Percentiles rank a stretch among this genome's conserved stretches.
These are phyloP conservation scores for Nitzschia sp. DNA, from an alignment of 108 stramenopile species.

Conservation along the genomic window DNA sequence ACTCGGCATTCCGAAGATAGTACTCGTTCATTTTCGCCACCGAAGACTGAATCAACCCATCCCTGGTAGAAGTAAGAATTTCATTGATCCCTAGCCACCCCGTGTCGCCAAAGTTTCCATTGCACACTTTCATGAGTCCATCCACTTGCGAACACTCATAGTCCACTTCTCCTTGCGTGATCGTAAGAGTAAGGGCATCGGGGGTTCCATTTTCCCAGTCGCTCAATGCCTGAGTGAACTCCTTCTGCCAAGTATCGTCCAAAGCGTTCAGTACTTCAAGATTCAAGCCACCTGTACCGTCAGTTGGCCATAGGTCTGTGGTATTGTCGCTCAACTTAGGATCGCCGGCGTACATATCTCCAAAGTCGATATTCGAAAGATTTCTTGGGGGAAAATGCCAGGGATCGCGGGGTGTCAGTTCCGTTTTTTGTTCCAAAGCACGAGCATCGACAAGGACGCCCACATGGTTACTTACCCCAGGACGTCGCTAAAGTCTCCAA, in stretches of 20 bases:
- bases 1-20: conserved; percentile 60
- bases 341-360: conserved; percentile 41
- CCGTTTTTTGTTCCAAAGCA: too few relatives aligned
- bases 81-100: conserved; percentile 84
- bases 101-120: conserved; percentile 70
- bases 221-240: conserved; percentile 52
- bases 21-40: conserved; percentile 83
- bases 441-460: too few relatives aligned
- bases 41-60: conserved; percentile 41
- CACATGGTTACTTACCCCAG: conserved; percentile 15
- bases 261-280: conserved; percentile 59
- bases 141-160: conserved; percentile 33
- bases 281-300: conserved; percentile 50
- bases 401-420: too few relatives aligned
- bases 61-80: conserved; percentile 21
- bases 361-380: conserved; percentile 22
- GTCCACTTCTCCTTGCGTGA: conserved; percentile 38
- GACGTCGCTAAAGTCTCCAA: conserved; percentile 44
- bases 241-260: conserved; percentile 63
- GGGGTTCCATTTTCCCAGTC: conserved; percentile 65
- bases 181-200: conserved; percentile 52
- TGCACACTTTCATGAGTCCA: conserved; percentile 76
- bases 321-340: conserved; percentile 63
- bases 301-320: conserved; percentile 48
- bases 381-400: conserved; percentile 14